These are phyloP conservation scores for Ganoderma meredithae DNA, from an alignment of 1,284 basidiomycete genomes.

Conservation along the genomic window DNA sequence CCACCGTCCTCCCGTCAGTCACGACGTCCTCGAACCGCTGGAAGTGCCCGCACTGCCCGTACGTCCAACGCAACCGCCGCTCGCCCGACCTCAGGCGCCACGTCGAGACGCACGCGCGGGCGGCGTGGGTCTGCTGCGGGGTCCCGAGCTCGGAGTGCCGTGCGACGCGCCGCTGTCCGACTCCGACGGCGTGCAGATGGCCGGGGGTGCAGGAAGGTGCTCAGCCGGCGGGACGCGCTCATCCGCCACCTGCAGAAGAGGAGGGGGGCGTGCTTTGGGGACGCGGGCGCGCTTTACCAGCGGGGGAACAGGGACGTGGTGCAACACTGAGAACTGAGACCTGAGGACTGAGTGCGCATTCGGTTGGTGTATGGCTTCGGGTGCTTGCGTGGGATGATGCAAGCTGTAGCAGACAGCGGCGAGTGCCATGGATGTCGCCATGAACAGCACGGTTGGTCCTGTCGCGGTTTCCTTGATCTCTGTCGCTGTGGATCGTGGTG, in stretches of 20 bases:
- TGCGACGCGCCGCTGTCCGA: neutral
- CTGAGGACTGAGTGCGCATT: neutral
- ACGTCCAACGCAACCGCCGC: slow-evolving; percentile 49
- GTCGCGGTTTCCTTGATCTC: neutral
- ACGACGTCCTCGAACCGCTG: neutral
- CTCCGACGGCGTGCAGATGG: slow-evolving; percentile 30
- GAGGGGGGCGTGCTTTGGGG: slow-evolving; percentile 47
- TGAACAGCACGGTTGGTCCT: too few relatives aligned
- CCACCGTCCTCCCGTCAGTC: neutral
- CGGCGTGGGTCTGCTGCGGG: slow-evolving; percentile 24
- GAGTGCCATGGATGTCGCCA: too few relatives aligned
- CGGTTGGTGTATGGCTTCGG: neutral
- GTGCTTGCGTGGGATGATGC: neutral
- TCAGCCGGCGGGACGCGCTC: slow-evolving; percentile 63
- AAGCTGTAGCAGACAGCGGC: neutral
- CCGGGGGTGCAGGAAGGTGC: slow-evolving; percentile 58
- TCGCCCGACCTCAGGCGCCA: slow-evolving; percentile 63
- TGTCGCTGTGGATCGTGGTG: too few relatives aligned
- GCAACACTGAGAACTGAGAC: neutral
- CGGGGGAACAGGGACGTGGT: neutral
- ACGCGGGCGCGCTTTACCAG: slow-evolving; percentile 20
- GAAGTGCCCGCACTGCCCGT: slow-evolving; percentile 24
- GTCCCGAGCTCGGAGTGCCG: slow-evolving; percentile 11
- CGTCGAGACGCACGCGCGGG: slow-evolving; percentile 56
- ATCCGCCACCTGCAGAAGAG: slow-evolving; percentile 63